Conservation (phyloP, 2,329 filamentous ascomycete genomes). For the Westerdykella aurantiaca region DNA sequence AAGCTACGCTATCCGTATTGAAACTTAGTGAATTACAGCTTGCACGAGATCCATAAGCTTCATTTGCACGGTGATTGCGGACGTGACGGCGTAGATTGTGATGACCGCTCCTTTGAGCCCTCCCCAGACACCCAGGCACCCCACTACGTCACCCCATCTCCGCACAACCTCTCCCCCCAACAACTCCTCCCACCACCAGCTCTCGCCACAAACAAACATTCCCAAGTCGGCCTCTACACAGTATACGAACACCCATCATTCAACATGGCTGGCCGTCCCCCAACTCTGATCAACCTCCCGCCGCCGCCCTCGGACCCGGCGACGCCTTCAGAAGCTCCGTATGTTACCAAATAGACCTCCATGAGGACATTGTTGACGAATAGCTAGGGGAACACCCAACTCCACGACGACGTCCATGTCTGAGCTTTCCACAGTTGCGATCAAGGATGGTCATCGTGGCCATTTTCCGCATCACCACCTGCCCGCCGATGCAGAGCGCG, state of each 20-base stretch:
- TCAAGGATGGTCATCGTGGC: constrained; percentile 92
- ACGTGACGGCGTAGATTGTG: too few relatives aligned
- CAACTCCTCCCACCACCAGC: not conserved
- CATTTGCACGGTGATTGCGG: too few relatives aligned
- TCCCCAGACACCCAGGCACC: constrained; percentile 1
- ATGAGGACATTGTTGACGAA: constrained; percentile 1
- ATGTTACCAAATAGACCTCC: constrained; percentile 35
- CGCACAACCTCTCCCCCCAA: not conserved
- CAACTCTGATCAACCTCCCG: constrained; percentile 77
- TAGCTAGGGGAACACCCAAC: constrained; percentile 76
- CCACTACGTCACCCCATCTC: constrained; percentile 8
- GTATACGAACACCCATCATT: constrained; percentile 3
- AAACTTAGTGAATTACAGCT: too few relatives aligned
- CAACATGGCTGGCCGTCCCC: constrained; percentile 40
- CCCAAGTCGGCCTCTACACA: not conserved
- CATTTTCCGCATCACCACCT: constrained; percentile 60
- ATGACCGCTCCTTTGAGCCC: constrained; percentile 8
- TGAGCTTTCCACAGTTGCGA: constrained; percentile 84
- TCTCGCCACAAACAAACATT: not conserved
- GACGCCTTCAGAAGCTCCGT: constrained; percentile 88
- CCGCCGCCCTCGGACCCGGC: constrained; percentile 75
- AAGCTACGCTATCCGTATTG: too few relatives aligned
- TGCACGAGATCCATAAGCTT: too few relatives aligned
- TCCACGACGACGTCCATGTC: constrained; percentile 89
- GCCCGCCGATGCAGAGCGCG: constrained; percentile 83